Percentiles rank a stretch among this genome's conserved stretches.
Conservation (phyloP, 768 basidiomycete species). For the Agrocybe pediades region DNA sequence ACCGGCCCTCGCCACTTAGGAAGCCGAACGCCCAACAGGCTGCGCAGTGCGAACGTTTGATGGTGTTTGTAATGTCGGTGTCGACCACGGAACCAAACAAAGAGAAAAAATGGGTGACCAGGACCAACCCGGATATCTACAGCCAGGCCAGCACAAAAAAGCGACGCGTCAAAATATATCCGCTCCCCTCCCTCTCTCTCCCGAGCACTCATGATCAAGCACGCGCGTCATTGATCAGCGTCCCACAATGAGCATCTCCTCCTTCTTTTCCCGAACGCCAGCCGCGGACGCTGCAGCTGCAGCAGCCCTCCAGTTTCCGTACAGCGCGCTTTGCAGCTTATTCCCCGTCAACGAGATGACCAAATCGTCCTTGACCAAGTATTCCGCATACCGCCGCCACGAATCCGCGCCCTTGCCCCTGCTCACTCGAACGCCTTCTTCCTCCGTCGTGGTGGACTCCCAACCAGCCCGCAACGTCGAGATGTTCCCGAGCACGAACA, state of each 20-base stretch:
- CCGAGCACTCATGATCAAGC: not conserved
- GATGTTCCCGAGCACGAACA: constrained; percentile 79
- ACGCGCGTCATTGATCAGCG: not conserved
- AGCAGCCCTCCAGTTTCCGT: constrained; percentile 25
- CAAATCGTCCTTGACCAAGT: constrained; percentile 49
- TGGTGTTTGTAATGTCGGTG: no score
- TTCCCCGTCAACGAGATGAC: constrained; percentile 51
- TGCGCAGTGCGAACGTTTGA: no score
- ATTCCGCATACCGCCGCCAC: constrained; percentile 66
- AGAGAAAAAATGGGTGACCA: no score
- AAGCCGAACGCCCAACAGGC: no score
- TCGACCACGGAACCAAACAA: not conserved
- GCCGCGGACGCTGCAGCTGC: not conserved
- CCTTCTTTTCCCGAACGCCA: not conserved
- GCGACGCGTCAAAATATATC: not conserved
- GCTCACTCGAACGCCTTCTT: constrained; percentile 18
- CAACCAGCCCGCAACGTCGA: constrained; percentile 59
- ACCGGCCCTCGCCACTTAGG: no score
- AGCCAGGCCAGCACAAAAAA: not conserved
- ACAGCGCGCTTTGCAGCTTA: constrained; percentile 42
- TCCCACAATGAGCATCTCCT: not conserved
- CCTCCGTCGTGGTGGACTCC: constrained; percentile 15
- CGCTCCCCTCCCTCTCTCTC: not conserved
- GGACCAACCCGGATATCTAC: not conserved
- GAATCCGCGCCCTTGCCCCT: constrained; percentile 47